These are phyloP conservation scores for Leptographium flavum DNA, from an alignment of 2,329 filamentous ascomycete genomes.

Conservation along the genomic window DNA sequence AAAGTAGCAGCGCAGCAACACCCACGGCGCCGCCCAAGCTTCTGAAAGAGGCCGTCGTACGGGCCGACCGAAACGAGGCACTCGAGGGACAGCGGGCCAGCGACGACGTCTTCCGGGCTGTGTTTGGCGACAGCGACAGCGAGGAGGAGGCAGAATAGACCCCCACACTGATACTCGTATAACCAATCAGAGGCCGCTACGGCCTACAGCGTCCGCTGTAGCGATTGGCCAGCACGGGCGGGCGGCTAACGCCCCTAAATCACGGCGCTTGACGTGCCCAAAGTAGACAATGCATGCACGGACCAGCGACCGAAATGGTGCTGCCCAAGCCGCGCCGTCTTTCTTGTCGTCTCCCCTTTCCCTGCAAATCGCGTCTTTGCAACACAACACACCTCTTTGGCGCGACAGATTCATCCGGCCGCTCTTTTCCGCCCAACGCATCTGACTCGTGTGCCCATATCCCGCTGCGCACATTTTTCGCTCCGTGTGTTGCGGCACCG, in stretches of 20 bases:
- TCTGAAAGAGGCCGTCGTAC: constrained; percentile 26
- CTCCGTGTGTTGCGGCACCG: too few relatives aligned
- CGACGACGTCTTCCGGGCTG: constrained; percentile 76
- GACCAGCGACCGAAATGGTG: too few relatives aligned
- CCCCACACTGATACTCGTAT: too few relatives aligned
- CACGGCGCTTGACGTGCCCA: not conserved
- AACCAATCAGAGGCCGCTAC: too few relatives aligned
- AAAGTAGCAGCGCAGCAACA: not conserved
- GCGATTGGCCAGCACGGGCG: not conserved
- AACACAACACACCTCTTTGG: too few relatives aligned
- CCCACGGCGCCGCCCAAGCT: not conserved
- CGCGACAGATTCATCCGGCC: too few relatives aligned
- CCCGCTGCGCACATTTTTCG: too few relatives aligned
- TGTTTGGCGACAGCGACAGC: constrained; percentile 80
- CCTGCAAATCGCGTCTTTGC: not conserved
- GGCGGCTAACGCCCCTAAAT: not conserved
- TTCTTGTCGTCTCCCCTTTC: not conserved
- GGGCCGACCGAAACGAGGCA: constrained; percentile 65
- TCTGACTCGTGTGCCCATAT: too few relatives aligned
- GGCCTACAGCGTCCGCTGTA: not conserved
- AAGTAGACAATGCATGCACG: too few relatives aligned
- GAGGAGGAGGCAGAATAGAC: constrained; percentile 31
- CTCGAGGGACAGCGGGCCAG: constrained; percentile 60
- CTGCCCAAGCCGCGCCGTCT: too few relatives aligned
- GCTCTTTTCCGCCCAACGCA: too few relatives aligned